phyloP scores from a whole-genome alignment of 306 rosid genomes.

The Prosopis cineraria region DNA sequence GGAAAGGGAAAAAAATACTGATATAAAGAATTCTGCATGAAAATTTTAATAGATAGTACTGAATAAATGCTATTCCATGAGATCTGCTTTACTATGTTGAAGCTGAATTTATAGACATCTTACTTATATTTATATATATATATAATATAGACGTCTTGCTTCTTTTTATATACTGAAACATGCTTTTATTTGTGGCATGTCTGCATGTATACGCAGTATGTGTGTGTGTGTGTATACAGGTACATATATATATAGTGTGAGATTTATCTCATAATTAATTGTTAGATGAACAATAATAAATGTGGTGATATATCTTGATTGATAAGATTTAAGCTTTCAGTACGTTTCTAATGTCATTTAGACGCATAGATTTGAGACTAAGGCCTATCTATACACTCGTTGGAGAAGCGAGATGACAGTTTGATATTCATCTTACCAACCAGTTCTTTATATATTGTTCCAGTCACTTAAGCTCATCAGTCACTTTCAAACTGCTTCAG shows the following conservation, averaged over 20 bases:
- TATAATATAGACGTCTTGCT: not conserved
- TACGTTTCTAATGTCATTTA: not conserved
- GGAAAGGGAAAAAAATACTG: not conserved
- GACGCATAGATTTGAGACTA: not conserved
- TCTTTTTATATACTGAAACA: not conserved
- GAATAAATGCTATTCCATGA: not conserved
- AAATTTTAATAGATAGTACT: not conserved
- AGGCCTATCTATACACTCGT: not conserved
- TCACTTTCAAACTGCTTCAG: not conserved
- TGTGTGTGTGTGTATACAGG: not conserved
- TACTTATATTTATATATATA: not conserved
- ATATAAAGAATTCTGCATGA: not conserved
- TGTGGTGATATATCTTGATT: not conserved
- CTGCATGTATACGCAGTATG: not conserved
- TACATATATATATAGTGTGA: not conserved
- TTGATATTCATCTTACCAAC: not conserved
- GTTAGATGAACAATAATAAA: no score
- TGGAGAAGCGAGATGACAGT: not conserved
- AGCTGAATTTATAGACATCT: not conserved
- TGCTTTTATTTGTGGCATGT: not conserved
- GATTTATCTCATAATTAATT: not conserved
- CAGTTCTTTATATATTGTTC: not conserved
- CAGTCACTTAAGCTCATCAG: not conserved
- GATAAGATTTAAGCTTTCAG: not conserved
- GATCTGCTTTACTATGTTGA: not conserved